Base-by-base conservation (phyloP, 768 basidiomycete genomes). In the Pholiota molesta region DNA sequence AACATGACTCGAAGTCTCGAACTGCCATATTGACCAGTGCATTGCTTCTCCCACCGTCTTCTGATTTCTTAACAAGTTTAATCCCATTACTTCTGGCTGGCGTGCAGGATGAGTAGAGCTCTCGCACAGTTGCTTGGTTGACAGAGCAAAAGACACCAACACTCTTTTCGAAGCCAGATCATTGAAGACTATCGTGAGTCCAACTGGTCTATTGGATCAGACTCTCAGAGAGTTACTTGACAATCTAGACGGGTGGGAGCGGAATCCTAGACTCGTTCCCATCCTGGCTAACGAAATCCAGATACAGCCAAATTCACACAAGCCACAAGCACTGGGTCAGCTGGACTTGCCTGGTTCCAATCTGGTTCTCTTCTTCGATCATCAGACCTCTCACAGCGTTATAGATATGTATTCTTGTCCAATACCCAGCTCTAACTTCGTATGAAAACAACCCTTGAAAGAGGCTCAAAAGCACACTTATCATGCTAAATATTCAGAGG, bases 41-140 rank as follows among this genome's bases (percentile, higher is more conserved):
- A 19, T 19, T 47, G n/a, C 45, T 47, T 47, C 45, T 26, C 3
- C 21, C 45, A 21, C 45, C 19, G 21, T 21, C 81, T 0, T 86
- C 86, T 2, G 73, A 78, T 8, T 84, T 77, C 2, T 82, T 89
- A 59, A 79, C 78, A 7, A 71, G 26, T 2, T 4, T 26, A 26
- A 26, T 26, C 26, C 4, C 26, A 26, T 26, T 26, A 26, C 26
- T 26, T 26, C 26, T 26, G 4, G n/a, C n/a, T n/a, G n/a, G n/a
- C n/a, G n/a, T n/a, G n/a, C n/a, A n/a, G n/a, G 26, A 26, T 26
- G 26, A 26, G 26, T 26, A 26, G 26, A 2, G 26, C 26, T 26
- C 26, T 26, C 26, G 26, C 4, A 26, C 2, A 26, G 26, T 26
- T 26, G 26, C 26, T 26, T 4, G 26, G 26, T 26, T 26, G 26